Conservation (phyloP, 1,284 basidiomycete genomes). For the Vanrija sp. region DNA sequence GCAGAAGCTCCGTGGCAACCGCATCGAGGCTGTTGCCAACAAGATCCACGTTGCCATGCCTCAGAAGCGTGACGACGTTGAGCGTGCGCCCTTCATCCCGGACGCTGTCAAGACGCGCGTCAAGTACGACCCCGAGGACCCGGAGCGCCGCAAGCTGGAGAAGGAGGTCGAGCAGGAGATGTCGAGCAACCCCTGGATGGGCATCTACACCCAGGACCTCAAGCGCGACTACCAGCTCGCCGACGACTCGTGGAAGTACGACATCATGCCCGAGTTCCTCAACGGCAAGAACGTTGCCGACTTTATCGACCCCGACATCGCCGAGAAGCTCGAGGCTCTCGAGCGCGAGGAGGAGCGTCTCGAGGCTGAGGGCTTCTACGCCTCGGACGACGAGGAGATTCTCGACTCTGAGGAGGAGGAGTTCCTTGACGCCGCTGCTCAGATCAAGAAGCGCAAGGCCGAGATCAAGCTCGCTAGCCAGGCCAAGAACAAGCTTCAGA, state of each 20-base stretch:
- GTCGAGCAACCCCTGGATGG: constrained; percentile 72
- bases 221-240: constrained; percentile 84
- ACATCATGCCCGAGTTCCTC: constrained; percentile 93
- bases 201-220: constrained; percentile 83
- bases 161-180: constrained; percentile 66
- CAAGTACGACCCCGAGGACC: constrained; percentile 83
- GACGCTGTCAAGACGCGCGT: constrained; percentile 67
- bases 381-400: constrained; percentile 76
- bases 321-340: constrained; percentile 91
- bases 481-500: constrained; percentile 82
- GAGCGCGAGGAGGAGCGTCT: constrained; percentile 95
- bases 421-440: constrained; percentile 65
- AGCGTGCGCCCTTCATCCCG: constrained; percentile 79
- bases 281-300: constrained; percentile 98
- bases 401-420: constrained; percentile 88
- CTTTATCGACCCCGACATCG: constrained; percentile 99
- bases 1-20: constrained; percentile 84
- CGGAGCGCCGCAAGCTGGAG: constrained; percentile 65
- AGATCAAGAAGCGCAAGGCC: constrained; percentile 60
- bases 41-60: constrained; percentile 90
- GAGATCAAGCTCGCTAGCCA: constrained; percentile 72
- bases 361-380: constrained; percentile 92
- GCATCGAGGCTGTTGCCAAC: constrained; percentile 86
- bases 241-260: constrained; percentile 93
- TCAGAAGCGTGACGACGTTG: constrained; percentile 77